Conservation (phyloP, 1,284 basidiomycete genomes). For the Xanthoconium separans region DNA sequence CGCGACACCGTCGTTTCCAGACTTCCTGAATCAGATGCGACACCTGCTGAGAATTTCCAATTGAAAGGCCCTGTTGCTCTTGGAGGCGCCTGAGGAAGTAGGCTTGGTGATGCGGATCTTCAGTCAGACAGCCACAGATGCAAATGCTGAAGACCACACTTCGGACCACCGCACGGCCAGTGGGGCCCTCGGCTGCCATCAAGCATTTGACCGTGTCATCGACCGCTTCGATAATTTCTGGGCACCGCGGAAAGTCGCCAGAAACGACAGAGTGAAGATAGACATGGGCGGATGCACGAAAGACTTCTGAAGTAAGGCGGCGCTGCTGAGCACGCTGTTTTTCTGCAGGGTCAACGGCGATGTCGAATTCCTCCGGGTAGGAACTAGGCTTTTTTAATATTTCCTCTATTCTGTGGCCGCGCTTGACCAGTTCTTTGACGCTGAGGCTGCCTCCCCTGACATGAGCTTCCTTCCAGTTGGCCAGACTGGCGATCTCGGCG, state of each 20-base stretch:
- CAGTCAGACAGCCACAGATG: constrained; percentile 67
- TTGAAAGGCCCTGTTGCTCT: constrained; percentile 48
- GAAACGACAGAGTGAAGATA: constrained; percentile 73
- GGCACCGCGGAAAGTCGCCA: constrained; percentile 61
- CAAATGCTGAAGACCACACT: constrained; percentile 78
- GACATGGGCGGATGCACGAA: constrained; percentile 68
- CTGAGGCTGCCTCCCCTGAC: constrained; percentile 45
- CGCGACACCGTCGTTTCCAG: constrained; percentile 43
- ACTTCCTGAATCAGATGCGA: constrained; percentile 55
- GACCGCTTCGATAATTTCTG: constrained; percentile 58
- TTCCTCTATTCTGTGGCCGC: constrained; percentile 53
- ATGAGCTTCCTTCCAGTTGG: constrained; percentile 59
- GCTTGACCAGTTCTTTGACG: constrained; percentile 55
- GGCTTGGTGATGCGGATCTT: constrained; percentile 42
- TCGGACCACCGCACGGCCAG: constrained; percentile 59
- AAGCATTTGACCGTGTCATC: constrained; percentile 54
- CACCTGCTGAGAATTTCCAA: constrained; percentile 65
- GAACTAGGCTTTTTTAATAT: constrained; percentile 32
- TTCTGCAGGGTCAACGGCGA: neutral
- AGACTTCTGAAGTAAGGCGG: constrained; percentile 62
- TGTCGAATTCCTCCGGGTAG: neutral
- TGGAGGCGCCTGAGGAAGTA: constrained; percentile 49
- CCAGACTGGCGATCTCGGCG: constrained; percentile 67
- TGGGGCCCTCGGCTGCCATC: constrained; percentile 41
- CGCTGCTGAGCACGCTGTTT: constrained; percentile 43